A percentile compares a stretch with the other conserved stretches of the same genome.
phyloP scores from a whole-genome alignment of 2,329 filamentous ascomycete species.

The Xenoacremonium recifei region DNA sequence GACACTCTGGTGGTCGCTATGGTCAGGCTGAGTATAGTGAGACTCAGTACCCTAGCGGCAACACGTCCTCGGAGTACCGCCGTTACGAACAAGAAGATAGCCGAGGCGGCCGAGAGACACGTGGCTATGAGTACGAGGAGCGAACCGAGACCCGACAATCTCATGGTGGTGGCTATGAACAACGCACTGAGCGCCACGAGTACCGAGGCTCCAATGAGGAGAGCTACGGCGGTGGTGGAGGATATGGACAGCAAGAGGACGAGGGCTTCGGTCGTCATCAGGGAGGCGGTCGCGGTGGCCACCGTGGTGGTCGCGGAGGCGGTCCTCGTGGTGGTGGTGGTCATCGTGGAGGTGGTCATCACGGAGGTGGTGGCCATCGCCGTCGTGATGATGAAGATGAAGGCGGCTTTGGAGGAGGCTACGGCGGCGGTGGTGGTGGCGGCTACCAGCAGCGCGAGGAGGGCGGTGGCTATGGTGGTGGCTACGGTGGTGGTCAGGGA shows the following conservation, averaged over 20 bases:
- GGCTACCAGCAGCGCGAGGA: slow-evolving; percentile 18
- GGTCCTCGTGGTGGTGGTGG: slow-evolving; percentile 13
- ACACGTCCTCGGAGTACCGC: slow-evolving; percentile 57
- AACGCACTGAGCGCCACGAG: slow-evolving; percentile 54
- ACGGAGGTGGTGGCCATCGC: slow-evolving; percentile 12
- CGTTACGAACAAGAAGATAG: slow-evolving; percentile 59
- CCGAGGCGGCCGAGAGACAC: slow-evolving; percentile 34
- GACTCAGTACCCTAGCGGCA: slow-evolving; percentile 58
- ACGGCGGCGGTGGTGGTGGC: slow-evolving; percentile 21
- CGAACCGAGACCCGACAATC: slow-evolving; percentile 51
- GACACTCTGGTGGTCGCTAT: slow-evolving; percentile 55
- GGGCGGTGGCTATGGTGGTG: slow-evolving; percentile 13
- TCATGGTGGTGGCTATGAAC: slow-evolving; percentile 56
- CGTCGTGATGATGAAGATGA: slow-evolving; percentile 16
- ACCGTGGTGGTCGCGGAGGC: slow-evolving; percentile 3
- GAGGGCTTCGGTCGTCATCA: slow-evolving; percentile 12
- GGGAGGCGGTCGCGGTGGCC: slow-evolving; percentile 10
- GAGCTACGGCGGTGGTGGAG: slow-evolving; percentile 15
- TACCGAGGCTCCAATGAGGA: slow-evolving; percentile 32
- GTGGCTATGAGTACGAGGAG: slow-evolving; percentile 59
- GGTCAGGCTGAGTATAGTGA: slow-evolving; percentile 60
- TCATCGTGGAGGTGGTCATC: slow-evolving; percentile 15
- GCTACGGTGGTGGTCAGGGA: slow-evolving; percentile 12
- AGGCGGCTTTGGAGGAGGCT: slow-evolving; percentile 17
- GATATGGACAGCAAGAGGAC: slow-evolving; percentile 17